Base-by-base conservation (phyloP, 2,329 filamentous ascomycete species). In the Phaeophleospora eucalypticola region DNA sequence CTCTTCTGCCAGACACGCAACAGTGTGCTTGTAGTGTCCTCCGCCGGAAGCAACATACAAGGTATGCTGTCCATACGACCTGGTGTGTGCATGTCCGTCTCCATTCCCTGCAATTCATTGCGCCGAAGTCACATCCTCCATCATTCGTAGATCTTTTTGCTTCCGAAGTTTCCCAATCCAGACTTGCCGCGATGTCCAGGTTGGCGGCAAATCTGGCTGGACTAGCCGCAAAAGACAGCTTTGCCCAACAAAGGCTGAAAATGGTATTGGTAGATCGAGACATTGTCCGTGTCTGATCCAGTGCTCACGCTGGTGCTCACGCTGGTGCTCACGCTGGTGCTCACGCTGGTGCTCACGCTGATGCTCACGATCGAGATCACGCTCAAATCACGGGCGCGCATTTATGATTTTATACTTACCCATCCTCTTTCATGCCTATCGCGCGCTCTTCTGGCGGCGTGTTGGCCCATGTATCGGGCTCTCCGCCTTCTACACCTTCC, bases 361-460 rank as follows among this genome's bases (percentile, higher is more conserved):
- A 15, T 15, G 6, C 18, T 18, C 29, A 43, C 8, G n/a, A n/a
- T n/a, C n/a, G n/a, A n/a, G n/a, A n/a, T n/a, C 48, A 34, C 32
- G 48, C 54, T 48, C 47, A 46, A 41, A 40, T 41, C 45, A 40
- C 39, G 40, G 16, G 41, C 18, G 15, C 27, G 36, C 16, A 15
- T 14, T 19, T 18, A 4, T 16, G 16, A 19, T 9, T 19, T 4
- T 42, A 36, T 48, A 67, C 88, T 90, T 83, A 94, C 88, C 88
- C 88, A 66, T 94, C 88, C 80, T 94, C 88, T 71, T 94, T 94
- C 47, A 90, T 87, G 51, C 83, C 85, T 52, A 86, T 82, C 50
- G 71, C 70, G 27, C 69, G 69, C 50, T 73, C 71, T 45, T 74
- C 68, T 41, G 52, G 58, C 9, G 58, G 58, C 36, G n/a, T n/a